Base-by-base conservation (phyloP, 2,329 filamentous ascomycete species). In the Aschersonia sp. region DNA sequence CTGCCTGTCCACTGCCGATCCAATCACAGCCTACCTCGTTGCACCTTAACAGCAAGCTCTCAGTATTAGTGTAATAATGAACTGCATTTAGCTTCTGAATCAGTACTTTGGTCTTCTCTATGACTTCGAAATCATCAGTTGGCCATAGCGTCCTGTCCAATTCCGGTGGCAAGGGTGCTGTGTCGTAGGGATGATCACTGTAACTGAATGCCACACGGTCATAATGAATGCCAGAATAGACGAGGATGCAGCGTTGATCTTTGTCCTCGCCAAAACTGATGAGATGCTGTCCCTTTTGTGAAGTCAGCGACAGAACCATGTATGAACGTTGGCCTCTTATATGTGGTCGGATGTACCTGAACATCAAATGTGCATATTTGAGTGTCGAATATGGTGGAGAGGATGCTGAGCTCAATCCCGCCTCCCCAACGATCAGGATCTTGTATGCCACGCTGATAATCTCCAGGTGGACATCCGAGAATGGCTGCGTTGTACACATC, bases 201-300 rank as follows among this genome's bases (percentile, higher is more conserved):
- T 75, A 78, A 20, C 80, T 82, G 54, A 94, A 78, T 1, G 85
- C 88, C 51, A 96, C 82, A 5, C 86, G 83, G 64, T 96, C 91
- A 65, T 96, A 96, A 62, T 96, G 89, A 46, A 96, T 92, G 3
- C 89, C 89, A 0, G 85, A 91, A 65, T 95, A 96, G 0, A 95
- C 82, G 30, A 96, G 70, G 30, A 95, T 80, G 58, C 86, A 89
- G 5, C 87, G 75, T 41, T 74, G 77, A 35, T 69, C 63, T 47
- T 77, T 77, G 1, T 80, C 79, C 59, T 92, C 85, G 54, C 94
- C 94, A 65, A 91, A 94, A 4, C 77, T 77, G 57, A 68, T 64
- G 5, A 67, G 53, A 35, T 56, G 64, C 51, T 65, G 60, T 0
- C 59, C 59, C 61, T 64, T 20, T 4, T 10, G 5, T 5, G 10